Evolutionary conservation across 1,139 yeast species (phyloP), one percentile per base, ranked within the genome.

Genomic region (Debaryomyces coudertii): DNA sequence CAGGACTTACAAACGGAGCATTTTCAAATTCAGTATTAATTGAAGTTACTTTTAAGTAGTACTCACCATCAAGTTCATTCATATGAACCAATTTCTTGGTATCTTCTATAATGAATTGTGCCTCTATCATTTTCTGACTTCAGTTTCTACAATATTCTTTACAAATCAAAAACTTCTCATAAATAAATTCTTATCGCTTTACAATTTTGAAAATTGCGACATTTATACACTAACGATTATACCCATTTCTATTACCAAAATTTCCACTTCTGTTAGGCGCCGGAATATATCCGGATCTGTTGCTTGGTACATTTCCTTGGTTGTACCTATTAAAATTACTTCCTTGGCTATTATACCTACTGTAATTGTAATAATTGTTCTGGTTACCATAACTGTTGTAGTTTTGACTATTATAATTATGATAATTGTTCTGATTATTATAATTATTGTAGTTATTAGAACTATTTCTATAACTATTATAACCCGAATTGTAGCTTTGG

Each of bases 161-260:
- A 23, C 37, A 14, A 23, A 35, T 35, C 27, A 22, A 35, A 35
- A 4, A 7, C 9, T 27, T 14, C 8, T 20, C 9, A 11, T 36
- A 6, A 8, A 20, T 23, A n/a, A 14, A 24, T 36, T 15, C 25
- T 36, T 15, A 36, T 24, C 25, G 7, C 39, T 22, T n/a, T 12
- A 34, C 29, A n/a, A 25, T 16, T 8, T 11, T 12, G 12, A 12
- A 36, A 15, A 24, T 36, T 36, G 31, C 36, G 38, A 42, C 33
- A 28, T 28, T 36, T 31, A 36, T 22, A 31, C 16, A 30, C 38
- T 36, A 44, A 30, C 46, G 45, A 43, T 61, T 56, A 49, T 60
- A 61, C 6, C 63, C 61, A 47, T 62, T 61, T 42, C 51, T 47
- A 34, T 40, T 27, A 12, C 36, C 25, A 20, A 28, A 44, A 35